Base-by-base conservation (phyloP, 2,329 filamentous ascomycete species). In the Paracoccidioides brasiliensis region DNA sequence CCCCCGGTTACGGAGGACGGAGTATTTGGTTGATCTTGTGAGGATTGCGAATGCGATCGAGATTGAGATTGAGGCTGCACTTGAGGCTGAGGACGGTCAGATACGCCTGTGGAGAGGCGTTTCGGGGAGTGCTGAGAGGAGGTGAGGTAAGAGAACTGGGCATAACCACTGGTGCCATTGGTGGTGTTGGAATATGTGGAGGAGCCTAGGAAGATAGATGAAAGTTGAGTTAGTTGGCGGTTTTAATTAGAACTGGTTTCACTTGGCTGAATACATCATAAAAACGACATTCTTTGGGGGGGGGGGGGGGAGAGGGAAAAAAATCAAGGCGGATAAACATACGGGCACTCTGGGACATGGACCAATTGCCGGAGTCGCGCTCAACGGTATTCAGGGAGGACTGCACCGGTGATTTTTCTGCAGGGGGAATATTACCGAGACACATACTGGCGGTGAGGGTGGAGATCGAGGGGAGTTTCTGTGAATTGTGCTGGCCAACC, bases 311-410 rank as follows among this genome's bases (percentile, higher is more conserved):
- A n/a, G n/a, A n/a, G n/a, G n/a, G n/a, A n/a, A n/a, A n/a, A n/a
- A n/a, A n/a, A n/a, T n/a, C 44, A 10, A 49, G 15, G 41, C 15
- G 41, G 38, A 52, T 52, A 48, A 54, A 66, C 73, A 65, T 69
- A 80, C 79, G 76, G 64, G 79, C 78, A 67, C 78, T 80, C 62
- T 78, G 78, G 57, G 78, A 76, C 62, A 80, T 77, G 54, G 78
- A 80, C 78, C 78, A 81, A 64, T 77, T 80, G 58, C 79, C 78
- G 28, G 79, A 81, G 64, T 81, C 79, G 57, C 79, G 76, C 64
- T 78, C 74, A 57, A 74, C 69, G 12, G 72, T 74, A 54, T 71
- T 74, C 58, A 74, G 61, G 4, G 72, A 74, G 7, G 69, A 63
- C 54, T 73, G 68, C 22, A 68, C 69, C 8, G 70, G 71, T 0